Base-by-base conservation (phyloP, 306 rosid species). In the Pyrus betulifolia region DNA sequence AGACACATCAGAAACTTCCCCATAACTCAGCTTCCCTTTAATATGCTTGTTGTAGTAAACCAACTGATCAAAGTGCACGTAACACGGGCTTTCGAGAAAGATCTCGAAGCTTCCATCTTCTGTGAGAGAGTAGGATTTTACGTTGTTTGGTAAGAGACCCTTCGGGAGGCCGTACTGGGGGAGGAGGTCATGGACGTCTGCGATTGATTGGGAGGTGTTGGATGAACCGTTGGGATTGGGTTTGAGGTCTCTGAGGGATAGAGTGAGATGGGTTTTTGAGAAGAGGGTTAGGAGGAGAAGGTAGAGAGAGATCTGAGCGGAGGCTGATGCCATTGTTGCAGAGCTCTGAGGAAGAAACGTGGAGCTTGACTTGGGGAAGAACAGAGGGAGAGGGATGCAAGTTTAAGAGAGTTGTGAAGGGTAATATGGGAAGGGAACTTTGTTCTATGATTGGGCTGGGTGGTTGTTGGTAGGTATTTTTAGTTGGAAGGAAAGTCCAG, bases 71-170 rank as follows among this genome's bases (percentile, higher is more conserved):
- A 88, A 85, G 31, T 76, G 79, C 0, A 93, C 94, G 72, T 93
- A 93, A 63, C 98, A 93, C 1, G 83, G 81, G 45, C 40, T 67
- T 25, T 71, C 11, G n/a, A 93, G 93, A 15, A 86, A 51, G 74
- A 91, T 62, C 77, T 75, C 75, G 64, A 93, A 91, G 75, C 9
- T 33, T 5, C 93, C 92, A 1, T 87, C 87, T 4, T 80, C 72
- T 14, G 89, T 80, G 83, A 93, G 84, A 11, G 91, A 55, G 89
- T 85, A 93, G 76, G 93, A 86, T 8, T 74, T 40, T 18, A 84
- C 90, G 82, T 82, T 89, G 88, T 84, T 76, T 11, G 98, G 97
- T n/a, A 93, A 46, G 38, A 93, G 76, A 61, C 97, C 97, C 79
- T 74, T 83, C 2, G 98, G 97, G 44, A 93, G 86, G 58, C 96